Conservation (phyloP, 768 basidiomycete genomes). For the Naganishia kalamii region DNA sequence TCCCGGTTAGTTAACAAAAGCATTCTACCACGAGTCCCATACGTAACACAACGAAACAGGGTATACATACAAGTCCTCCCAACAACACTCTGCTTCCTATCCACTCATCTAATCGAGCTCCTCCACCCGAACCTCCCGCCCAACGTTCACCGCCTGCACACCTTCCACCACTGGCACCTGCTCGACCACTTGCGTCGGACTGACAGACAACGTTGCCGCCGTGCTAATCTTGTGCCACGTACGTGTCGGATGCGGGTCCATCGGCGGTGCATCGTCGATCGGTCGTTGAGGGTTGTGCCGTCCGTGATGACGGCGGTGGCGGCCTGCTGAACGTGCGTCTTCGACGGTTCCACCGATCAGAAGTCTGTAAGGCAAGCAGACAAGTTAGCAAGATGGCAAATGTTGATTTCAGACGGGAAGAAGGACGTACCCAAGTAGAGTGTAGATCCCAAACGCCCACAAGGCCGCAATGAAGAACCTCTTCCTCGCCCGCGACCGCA, state of each 20-base stretch:
- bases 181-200: neutral
- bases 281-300: slow-evolving; percentile 1
- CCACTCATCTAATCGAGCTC: neutral
- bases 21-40: too few species aligned
- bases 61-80: too few species aligned
- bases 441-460: slow-evolving; percentile 14
- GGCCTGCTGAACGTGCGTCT: slow-evolving; percentile 5
- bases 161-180: neutral
- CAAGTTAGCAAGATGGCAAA: neutral
- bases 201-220: neutral
- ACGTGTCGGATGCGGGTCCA: neutral
- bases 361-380: neutral
- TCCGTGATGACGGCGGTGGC: slow-evolving; percentile 4
- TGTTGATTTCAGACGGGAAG: neutral
- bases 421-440: neutral
- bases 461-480: slow-evolving; percentile 18
- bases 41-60: too few species aligned
- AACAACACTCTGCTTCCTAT: too few species aligned
- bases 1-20: too few species aligned
- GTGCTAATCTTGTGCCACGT: slow-evolving; percentile 6
- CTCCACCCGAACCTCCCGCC: neutral
- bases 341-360: slow-evolving; percentile 14
- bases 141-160: neutral
- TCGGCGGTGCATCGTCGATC: neutral
- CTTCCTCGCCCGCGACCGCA: slow-evolving; percentile 13